These are phyloP conservation scores for Exophiala sideris DNA, from an alignment of 2,329 filamentous ascomycete species.

Conservation along the genomic window DNA sequence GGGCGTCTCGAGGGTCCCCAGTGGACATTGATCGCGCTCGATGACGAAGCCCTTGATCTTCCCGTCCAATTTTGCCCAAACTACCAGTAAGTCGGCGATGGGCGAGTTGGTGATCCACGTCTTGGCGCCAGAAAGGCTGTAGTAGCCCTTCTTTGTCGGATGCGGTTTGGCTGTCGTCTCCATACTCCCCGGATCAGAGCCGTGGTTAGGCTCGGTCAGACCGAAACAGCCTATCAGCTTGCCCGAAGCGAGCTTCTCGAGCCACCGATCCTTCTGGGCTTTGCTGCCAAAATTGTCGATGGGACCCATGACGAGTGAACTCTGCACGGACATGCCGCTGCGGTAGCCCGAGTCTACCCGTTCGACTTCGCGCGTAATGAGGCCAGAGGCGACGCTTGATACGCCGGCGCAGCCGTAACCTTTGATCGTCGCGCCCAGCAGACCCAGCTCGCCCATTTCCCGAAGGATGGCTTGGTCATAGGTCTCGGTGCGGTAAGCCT, in stretches of 20 bases:
- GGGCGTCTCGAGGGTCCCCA: slow-evolving; percentile 86
- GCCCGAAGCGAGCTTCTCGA: slow-evolving; percentile 77
- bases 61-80: slow-evolving; percentile 91
- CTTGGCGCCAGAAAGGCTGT: slow-evolving; percentile 74
- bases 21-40: slow-evolving; percentile 76
- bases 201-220: slow-evolving; percentile 87
- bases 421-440: slow-evolving; percentile 81
- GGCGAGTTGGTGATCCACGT: slow-evolving; percentile 98
- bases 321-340: slow-evolving; percentile 90
- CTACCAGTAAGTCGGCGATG: slow-evolving; percentile 76
- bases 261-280: slow-evolving; percentile 79
- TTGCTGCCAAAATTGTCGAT: slow-evolving; percentile 80
- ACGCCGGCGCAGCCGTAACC: slow-evolving; percentile 86
- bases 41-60: slow-evolving; percentile 93
- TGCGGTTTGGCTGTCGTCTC: slow-evolving; percentile 79
- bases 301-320: slow-evolving; percentile 86
- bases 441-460: slow-evolving; percentile 87
- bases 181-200: slow-evolving; percentile 87
- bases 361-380: slow-evolving; percentile 88
- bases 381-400: slow-evolving; percentile 76
- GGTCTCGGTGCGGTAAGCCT: slow-evolving; percentile 79
- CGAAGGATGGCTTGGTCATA: slow-evolving; percentile 80
- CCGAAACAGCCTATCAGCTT: slow-evolving; percentile 82
- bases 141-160: slow-evolving; percentile 77
- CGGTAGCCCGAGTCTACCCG: slow-evolving; percentile 87